These are phyloP conservation scores for Crepidotus variabilis DNA, from an alignment of 768 basidiomycete species.

Conservation along the genomic window DNA sequence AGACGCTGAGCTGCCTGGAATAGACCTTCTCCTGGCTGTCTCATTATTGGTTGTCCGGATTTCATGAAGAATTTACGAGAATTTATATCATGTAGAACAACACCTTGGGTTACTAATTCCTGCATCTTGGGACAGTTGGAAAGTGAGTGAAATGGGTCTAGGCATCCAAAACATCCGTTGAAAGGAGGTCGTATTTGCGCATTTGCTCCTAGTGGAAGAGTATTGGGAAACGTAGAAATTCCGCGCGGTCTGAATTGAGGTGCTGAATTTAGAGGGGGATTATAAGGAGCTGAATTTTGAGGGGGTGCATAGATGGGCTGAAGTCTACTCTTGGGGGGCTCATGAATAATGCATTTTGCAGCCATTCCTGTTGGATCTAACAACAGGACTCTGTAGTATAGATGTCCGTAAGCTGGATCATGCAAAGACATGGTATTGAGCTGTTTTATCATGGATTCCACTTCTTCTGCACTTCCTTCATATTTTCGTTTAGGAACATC, in stretches of 20 bases:
- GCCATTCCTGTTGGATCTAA: not conserved
- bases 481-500: not conserved
- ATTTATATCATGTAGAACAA: not conserved
- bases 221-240: too few relatives aligned
- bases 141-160: not conserved
- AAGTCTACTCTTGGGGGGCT: not conserved
- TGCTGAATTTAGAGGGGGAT: too few relatives aligned
- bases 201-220: not conserved
- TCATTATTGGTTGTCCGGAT: not conserved
- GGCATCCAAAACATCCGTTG: slow-evolving; percentile 9
- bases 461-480: not conserved
- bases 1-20: not conserved
- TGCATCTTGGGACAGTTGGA: slow-evolving; percentile 8
- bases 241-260: too few relatives aligned
- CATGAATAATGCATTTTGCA: not conserved
- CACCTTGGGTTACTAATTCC: not conserved
- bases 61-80: not conserved
- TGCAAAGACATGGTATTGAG: slow-evolving; percentile 1
- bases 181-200: not conserved
- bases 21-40: not conserved
- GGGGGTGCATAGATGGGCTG: too few relatives aligned
- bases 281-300: too few relatives aligned
- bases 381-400: not conserved
- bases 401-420: not conserved
- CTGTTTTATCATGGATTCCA: not conserved